Base-by-base conservation (phyloP, 176 grass and related monocot species). In the Ensete ventricosum region DNA sequence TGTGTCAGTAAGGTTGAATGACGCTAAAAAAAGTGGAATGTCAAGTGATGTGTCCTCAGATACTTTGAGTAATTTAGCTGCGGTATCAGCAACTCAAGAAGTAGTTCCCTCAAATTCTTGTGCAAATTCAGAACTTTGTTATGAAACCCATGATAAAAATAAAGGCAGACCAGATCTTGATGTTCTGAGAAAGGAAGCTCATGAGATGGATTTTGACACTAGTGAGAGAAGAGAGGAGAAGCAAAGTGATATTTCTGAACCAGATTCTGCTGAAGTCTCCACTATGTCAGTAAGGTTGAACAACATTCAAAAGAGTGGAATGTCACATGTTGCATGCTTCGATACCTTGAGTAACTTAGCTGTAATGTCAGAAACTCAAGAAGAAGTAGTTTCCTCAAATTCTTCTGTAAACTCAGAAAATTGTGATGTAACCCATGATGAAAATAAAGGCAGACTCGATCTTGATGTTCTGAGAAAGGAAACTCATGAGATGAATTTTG, bases 11-110 rank as follows among this genome's bases (percentile, higher is more conserved):
- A 52, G 53, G 23, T 72, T 81, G 73, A 60, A 20, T 9, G 50
- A 51, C 75, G 69, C 81, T 82, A 59, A 70, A 73, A 62, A 62
- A 49, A 75, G 24, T 80, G 83, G n/a, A 81, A 75, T 83, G 52
- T 50, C 59, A 88, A 64, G 26, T 48, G 49, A 19, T 77, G 25
- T 51, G 48, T 79, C 78, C 26, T 84, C 64, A 73, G 53, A 64
- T 64, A 54, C 67, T 50, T 34, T 51, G 79, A 77, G 22, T 59
- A 84, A 81, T 74, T 82, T 67, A 76, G 62, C 66, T 87, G 67
- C 64, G 20, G 55, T 50, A 80, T 52, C 69, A 67, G 60, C 60
- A 80, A 66, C n/a, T 57, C 78, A 68, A 49, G 57, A 62, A 62
- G 29, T 67, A 75, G 54, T 73, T 79, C 16, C 64, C 12, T 77